Conservation (phyloP, 305 asterid genomes). For the Fraxinus greggii region DNA sequence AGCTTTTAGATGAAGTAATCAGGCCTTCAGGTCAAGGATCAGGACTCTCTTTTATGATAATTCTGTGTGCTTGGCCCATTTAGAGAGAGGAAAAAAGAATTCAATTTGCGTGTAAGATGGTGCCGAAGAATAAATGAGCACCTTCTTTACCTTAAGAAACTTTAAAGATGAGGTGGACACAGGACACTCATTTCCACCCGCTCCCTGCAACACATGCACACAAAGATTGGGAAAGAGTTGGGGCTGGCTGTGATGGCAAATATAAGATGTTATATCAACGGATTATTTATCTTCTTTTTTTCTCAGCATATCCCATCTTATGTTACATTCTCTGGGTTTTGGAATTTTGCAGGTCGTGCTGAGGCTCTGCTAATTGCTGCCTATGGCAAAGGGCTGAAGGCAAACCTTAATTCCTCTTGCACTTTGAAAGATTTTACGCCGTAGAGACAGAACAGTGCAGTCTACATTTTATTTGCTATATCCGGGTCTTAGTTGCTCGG, state of each 20-base stretch:
- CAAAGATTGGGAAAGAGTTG: not conserved
- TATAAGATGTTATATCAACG: not conserved
- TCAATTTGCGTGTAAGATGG: not conserved
- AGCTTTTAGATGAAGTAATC: not conserved
- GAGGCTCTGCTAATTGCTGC: conserved; percentile 95
- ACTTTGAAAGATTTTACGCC: conserved; percentile 31
- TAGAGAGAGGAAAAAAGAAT: not conserved
- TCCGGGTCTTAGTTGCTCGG: not conserved
- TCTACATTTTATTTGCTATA: not conserved
- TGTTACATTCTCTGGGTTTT: not conserved
- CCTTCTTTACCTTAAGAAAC: not conserved
- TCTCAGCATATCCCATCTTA: not conserved
- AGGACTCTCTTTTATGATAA: not conserved
- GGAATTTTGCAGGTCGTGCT: conserved; percentile 68
- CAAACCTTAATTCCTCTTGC: conserved; percentile 21
- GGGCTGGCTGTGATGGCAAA: not conserved
- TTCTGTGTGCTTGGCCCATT: not conserved
- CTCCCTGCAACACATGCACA: not conserved
- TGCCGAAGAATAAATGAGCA: not conserved
- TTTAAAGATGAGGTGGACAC: not conserved
- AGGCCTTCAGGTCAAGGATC: not conserved
- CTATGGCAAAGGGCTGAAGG: conserved; percentile 67
- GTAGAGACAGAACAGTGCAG: conserved; percentile 18
- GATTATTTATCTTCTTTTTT: not conserved
- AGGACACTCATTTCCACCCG: not conserved